phyloP scores from a whole-genome alignment of 2,329 filamentous ascomycete genomes.

The Aspergillus sp. region DNA sequence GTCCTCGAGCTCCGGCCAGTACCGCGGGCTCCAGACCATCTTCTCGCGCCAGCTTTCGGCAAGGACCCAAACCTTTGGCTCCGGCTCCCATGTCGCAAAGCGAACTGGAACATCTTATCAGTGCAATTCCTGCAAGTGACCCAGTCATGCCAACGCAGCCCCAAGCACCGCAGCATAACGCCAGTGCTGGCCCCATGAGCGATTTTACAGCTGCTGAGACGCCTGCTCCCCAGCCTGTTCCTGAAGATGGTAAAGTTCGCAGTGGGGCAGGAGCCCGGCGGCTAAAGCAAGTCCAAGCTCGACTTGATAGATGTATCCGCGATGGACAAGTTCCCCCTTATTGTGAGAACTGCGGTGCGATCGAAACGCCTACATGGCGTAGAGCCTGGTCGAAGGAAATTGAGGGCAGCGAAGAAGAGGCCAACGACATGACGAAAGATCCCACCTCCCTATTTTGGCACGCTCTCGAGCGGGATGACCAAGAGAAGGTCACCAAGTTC shows the following conservation, averaged over 20 bases:
- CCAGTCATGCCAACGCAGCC: constrained; percentile 35
- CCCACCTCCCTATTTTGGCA: constrained; percentile 74
- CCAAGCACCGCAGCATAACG: constrained; percentile 35
- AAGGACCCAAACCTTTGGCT: constrained; percentile 36
- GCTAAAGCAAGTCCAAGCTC: constrained; percentile 61
- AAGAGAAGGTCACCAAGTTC: constrained; percentile 64
- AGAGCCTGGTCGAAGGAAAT: constrained; percentile 82
- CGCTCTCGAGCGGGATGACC: constrained; percentile 59
- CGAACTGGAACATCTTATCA: constrained; percentile 30
- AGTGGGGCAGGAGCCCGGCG: constrained; percentile 59
- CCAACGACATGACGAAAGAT: constrained; percentile 70
- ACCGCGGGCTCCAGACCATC: constrained; percentile 33
- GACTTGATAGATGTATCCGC: constrained; percentile 59
- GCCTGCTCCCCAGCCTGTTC: constrained; percentile 24
- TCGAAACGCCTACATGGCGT: constrained; percentile 95
- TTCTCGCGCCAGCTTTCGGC: constrained; percentile 35
- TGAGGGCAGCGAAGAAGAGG: constrained; percentile 65
- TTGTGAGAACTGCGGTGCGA: constrained; percentile 89
- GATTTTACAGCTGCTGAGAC: constrained; percentile 43
- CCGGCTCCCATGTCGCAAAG: constrained; percentile 36
- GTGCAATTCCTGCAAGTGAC: constrained; percentile 50
- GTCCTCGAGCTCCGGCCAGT: constrained; percentile 26
- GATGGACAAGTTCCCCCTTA: constrained; percentile 82
- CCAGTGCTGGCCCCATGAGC: constrained; percentile 45
- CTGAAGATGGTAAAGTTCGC: constrained; percentile 37